These are phyloP conservation scores for Elsinoe batatas DNA, from an alignment of 2,329 filamentous ascomycete species.

Conservation along the genomic window DNA sequence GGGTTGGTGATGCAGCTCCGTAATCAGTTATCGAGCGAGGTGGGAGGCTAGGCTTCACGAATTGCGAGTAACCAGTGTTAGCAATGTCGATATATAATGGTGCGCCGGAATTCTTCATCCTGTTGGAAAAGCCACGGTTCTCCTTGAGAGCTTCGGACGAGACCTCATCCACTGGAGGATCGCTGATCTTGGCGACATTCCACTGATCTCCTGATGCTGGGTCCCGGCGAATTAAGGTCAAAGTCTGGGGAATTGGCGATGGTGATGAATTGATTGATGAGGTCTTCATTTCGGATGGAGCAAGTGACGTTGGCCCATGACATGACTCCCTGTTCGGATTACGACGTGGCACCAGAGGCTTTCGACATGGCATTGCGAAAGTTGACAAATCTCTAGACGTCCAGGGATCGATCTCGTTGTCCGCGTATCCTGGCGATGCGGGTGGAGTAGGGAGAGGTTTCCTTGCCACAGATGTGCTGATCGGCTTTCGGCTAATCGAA, in stretches of 20 bases:
- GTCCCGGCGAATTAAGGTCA: conserved; percentile 44
- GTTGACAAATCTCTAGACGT: background rate
- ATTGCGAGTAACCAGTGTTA: conserved; percentile 51
- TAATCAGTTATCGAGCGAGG: conserved; percentile 22
- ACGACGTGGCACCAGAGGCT: conserved; percentile 6
- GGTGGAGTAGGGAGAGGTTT: conserved; percentile 18
- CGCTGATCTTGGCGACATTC: conserved; percentile 41
- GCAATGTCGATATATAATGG: conserved; percentile 46
- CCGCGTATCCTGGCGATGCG: conserved; percentile 9
- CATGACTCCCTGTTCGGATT: background rate
- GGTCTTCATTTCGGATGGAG: background rate
- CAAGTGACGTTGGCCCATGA: background rate
- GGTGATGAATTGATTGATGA: background rate
- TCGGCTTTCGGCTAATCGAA: background rate
- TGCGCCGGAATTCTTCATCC: conserved; percentile 29
- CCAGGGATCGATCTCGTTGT: background rate
- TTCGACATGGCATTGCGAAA: background rate
- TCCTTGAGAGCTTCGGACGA: conserved; percentile 33
- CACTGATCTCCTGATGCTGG: conserved; percentile 40
- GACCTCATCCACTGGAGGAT: conserved; percentile 35
- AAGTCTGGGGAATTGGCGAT: conserved; percentile 8
- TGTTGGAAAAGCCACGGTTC: conserved; percentile 21
- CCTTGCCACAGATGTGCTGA: conserved; percentile 6
- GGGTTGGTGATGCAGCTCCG: conserved; percentile 17
- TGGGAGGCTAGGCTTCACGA: conserved; percentile 33